Conservation (phyloP, 164 flowering plant species). For the Euptelea pleiosperma region DNA sequence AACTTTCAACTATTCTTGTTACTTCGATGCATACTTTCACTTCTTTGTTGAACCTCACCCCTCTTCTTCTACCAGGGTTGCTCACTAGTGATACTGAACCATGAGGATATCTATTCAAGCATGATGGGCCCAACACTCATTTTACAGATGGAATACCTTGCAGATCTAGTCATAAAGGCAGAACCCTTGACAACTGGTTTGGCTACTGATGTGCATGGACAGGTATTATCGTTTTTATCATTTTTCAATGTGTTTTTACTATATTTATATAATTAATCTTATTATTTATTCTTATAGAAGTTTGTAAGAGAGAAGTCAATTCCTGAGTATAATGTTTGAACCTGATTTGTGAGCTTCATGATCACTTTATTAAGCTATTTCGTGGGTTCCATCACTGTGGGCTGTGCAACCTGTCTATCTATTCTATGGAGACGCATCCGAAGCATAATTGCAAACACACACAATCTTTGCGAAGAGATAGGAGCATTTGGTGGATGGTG, state of each 20-base stretch:
- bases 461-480: no score
- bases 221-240: constrained; percentile 37
- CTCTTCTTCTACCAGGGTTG: constrained; percentile 47
- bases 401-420: not conserved
- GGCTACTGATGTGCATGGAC: constrained; percentile 92
- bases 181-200: constrained; percentile 84
- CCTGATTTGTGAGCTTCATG: not conserved
- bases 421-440: no score
- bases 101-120: constrained; percentile 65
- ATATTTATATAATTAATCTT: not conserved
- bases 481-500: no score
- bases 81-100: constrained; percentile 60
- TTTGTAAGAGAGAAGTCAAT: not conserved
- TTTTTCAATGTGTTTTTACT: not conserved
- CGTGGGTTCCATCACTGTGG: not conserved
- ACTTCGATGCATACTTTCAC: not conserved
- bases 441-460: no score
- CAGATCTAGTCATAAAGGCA: constrained; percentile 62
- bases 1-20: not conserved
- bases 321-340: constrained; percentile 1
- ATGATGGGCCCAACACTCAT: constrained; percentile 35
- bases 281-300: not conserved
- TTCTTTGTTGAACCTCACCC: not conserved
- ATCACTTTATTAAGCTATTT: not conserved
- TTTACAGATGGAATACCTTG: constrained; percentile 64